These are phyloP conservation scores for Trichosanthes truncata DNA, from an alignment of 306 rosid genomes.

Conservation along the genomic window DNA sequence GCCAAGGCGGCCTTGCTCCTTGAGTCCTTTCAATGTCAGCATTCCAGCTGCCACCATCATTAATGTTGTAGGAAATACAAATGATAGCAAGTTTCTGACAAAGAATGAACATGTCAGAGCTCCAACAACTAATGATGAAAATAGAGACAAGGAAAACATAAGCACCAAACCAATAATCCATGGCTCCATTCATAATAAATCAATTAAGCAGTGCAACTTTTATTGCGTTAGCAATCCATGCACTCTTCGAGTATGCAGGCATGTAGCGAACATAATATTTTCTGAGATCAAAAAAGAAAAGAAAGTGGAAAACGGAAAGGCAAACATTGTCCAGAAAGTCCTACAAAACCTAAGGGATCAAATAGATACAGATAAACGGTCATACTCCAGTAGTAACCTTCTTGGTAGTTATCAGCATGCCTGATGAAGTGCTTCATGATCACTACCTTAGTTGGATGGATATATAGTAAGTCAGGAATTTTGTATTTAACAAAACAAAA, in stretches of 20 bases:
- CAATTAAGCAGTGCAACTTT: not conserved
- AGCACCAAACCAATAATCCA: not conserved
- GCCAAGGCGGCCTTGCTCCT: conserved; percentile 97
- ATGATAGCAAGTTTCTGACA: conserved; percentile 75
- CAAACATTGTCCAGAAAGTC: not conserved
- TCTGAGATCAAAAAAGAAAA: not conserved
- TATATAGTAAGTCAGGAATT: not conserved
- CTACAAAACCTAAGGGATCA: not conserved
- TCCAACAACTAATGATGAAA: not conserved
- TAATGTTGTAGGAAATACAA: conserved; percentile 56
- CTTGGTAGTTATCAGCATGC: not conserved
- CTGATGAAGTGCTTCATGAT: too few relatives aligned
- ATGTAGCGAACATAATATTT: not conserved
- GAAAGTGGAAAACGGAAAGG: not conserved
- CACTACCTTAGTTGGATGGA: not conserved
- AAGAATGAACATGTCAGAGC: conserved; percentile 4
- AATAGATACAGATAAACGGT: not conserved
- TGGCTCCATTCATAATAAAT: not conserved
- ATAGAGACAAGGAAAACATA: not conserved
- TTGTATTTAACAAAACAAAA: too few relatives aligned
- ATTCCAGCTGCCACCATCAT: conserved; percentile 58
- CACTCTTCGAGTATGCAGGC: not conserved
- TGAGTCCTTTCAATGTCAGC: conserved; percentile 77
- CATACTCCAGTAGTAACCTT: not conserved
- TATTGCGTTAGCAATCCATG: not conserved